Percentiles rank a stretch among this genome's conserved stretches.
phyloP scores from a whole-genome alignment of 495 filamentous ascomycete species.

The Penicillium paxilli region DNA sequence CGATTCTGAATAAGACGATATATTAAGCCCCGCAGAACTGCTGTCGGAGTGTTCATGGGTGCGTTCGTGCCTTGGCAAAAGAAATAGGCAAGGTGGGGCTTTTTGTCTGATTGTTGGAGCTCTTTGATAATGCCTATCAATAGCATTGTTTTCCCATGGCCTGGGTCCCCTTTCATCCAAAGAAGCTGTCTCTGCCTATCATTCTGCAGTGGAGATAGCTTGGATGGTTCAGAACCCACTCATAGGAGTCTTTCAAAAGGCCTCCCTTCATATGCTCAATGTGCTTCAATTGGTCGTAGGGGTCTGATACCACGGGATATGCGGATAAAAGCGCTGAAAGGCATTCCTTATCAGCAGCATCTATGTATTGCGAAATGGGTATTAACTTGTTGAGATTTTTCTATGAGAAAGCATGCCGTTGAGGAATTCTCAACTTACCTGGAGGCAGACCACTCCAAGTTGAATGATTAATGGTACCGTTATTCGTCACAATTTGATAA shows the following conservation, averaged over 20 bases:
- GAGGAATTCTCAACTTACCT: not conserved
- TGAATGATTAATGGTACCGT: not conserved
- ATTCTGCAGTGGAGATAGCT: not conserved
- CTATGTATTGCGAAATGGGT: not conserved
- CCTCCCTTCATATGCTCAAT: not conserved
- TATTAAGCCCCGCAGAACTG: not conserved
- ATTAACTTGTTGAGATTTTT: no score
- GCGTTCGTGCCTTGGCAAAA: not conserved
- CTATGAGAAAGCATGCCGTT: no score
- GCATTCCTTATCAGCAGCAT: not conserved
- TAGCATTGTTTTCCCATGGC: not conserved
- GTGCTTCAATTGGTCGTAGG: conserved; percentile 4
- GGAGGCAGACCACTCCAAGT: not conserved
- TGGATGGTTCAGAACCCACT: not conserved
- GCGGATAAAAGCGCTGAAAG: not conserved
- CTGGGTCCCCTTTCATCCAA: not conserved
- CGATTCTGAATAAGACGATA: not conserved
- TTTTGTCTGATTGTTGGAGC: not conserved
- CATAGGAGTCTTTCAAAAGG: not conserved
- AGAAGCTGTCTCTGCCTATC: not conserved
- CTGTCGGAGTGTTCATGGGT: not conserved
- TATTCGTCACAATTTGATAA: not conserved
- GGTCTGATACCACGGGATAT: not conserved
- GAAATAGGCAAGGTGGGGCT: not conserved
- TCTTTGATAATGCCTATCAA: not conserved